A percentile compares a stretch with the other conserved stretches of the same genome.
These are phyloP conservation scores for Pelargonium fulgidum DNA, from an alignment of 441 rosid genomes.

Conservation along the genomic window DNA sequence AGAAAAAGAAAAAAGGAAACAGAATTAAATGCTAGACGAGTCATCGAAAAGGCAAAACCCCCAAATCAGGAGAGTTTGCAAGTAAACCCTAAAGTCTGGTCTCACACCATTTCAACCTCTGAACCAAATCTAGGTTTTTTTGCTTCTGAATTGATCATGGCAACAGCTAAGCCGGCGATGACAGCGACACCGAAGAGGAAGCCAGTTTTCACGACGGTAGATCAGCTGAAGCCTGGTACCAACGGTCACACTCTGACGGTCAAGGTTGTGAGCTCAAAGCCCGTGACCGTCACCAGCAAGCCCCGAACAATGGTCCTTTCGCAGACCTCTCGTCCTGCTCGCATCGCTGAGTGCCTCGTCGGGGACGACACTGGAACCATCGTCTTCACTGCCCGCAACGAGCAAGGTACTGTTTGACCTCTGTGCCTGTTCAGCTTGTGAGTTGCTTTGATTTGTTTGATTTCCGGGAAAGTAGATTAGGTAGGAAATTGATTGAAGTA, in stretches of 20 bases:
- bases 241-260: constrained; percentile 23
- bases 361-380: constrained; percentile 24
- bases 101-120: not conserved
- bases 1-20: too few species aligned
- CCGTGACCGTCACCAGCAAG: constrained; percentile 12
- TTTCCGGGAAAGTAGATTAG: not conserved
- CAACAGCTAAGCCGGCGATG: constrained; percentile 1
- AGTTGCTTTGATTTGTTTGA: not conserved
- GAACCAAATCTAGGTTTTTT: not conserved
- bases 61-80: too few species aligned
- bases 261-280: constrained; percentile 21
- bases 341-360: constrained; percentile 20
- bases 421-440: not conserved
- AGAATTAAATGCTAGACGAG: too few species aligned
- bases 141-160: not conserved
- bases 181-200: constrained; percentile 16
- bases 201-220: constrained; percentile 22
- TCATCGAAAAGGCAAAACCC: too few species aligned
- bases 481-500: too few species aligned
- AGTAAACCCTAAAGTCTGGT: not conserved
- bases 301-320: not conserved
- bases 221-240: constrained; percentile 27
- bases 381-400: constrained; percentile 21
- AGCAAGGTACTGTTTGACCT: constrained; percentile 16
- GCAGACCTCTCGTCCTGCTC: constrained; percentile 21